Evolutionary conservation across 805 yeast species (phyloP).

Genomic region (Maudiozyma turicensis): DNA sequence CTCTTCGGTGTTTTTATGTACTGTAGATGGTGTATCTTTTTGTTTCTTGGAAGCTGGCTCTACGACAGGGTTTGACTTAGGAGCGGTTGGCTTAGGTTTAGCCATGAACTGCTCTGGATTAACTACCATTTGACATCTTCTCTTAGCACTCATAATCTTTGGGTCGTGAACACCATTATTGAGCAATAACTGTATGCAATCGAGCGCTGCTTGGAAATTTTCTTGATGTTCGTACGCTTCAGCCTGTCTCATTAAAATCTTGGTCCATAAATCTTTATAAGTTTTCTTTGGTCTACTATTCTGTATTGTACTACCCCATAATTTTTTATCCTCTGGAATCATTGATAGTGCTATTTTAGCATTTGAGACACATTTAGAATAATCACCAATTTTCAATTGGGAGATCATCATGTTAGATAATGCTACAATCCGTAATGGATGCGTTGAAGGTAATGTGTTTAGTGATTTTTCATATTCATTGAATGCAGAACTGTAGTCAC

Average conservation of each 20-base stretch:
- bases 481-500: conserved; percentile 67
- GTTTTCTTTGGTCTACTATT: conserved; percentile 17
- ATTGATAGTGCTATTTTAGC: conserved; percentile 25
- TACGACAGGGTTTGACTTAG: not conserved
- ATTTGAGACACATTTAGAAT: conserved; percentile 30
- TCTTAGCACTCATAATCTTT: conserved; percentile 65
- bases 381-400: conserved; percentile 58
- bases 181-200: conserved; percentile 50
- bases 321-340: conserved; percentile 25
- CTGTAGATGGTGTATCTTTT: not conserved
- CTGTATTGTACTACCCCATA: conserved; percentile 39
- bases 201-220: conserved; percentile 52
- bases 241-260: conserved; percentile 60
- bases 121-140: conserved; percentile 61
- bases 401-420: conserved; percentile 69
- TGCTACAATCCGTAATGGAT: conserved; percentile 57
- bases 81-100: not conserved
- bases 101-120: conserved; percentile 35
- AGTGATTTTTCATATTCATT: conserved; percentile 48
- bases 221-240: conserved; percentile 81
- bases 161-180: conserved; percentile 59
- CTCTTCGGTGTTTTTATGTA: conserved; percentile 38
- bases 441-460: conserved; percentile 50
- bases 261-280: conserved; percentile 58
- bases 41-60: not conserved